These are phyloP conservation scores for Lizonia empirigonia DNA, from an alignment of 2,329 filamentous ascomycete species.

Conservation along the genomic window DNA sequence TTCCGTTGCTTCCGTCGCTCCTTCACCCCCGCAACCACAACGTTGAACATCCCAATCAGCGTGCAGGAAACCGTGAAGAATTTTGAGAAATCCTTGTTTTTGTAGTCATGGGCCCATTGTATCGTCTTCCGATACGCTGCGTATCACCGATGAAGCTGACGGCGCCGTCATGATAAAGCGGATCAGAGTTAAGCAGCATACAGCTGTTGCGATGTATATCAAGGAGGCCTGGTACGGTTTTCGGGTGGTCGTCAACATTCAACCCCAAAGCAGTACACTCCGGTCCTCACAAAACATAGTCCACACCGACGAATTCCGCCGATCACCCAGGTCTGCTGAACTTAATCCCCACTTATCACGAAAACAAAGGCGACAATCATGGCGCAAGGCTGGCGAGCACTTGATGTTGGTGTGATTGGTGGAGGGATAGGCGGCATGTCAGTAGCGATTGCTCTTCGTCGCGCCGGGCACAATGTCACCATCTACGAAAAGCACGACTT, in stretches of 20 bases:
- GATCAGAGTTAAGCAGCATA: slow-evolving; percentile 1
- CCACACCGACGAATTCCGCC: neutral
- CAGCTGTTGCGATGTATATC: slow-evolving; percentile 1
- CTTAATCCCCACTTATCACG: neutral
- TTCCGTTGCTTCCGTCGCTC: slow-evolving; percentile 12
- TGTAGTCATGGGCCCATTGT: slow-evolving; percentile 1
- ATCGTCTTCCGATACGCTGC: slow-evolving; percentile 10
- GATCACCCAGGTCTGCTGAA: neutral
- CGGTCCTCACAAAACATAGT: neutral
- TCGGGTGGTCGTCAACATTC: neutral
- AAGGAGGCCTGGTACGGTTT: neutral
- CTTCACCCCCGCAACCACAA: neutral
- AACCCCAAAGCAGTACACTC: neutral
- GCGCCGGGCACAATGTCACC: slow-evolving; percentile 61
- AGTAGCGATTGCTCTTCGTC: slow-evolving; percentile 58
- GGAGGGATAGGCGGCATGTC: slow-evolving; percentile 62
- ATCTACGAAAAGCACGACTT: slow-evolving; percentile 72
- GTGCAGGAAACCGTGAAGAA: neutral
- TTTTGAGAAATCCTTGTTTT: neutral
- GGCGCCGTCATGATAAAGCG: slow-evolving; percentile 7
- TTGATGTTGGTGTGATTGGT: slow-evolving; percentile 53
- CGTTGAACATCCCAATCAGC: slow-evolving; percentile 3
- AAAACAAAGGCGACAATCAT: slow-evolving; percentile 5
- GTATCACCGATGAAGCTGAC: slow-evolving; percentile 8
- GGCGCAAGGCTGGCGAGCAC: slow-evolving; percentile 27